A percentile compares a stretch with the other conserved stretches of the same genome.
Conservation (phyloP, 331 rosid species). For the Malus hybrid region DNA sequence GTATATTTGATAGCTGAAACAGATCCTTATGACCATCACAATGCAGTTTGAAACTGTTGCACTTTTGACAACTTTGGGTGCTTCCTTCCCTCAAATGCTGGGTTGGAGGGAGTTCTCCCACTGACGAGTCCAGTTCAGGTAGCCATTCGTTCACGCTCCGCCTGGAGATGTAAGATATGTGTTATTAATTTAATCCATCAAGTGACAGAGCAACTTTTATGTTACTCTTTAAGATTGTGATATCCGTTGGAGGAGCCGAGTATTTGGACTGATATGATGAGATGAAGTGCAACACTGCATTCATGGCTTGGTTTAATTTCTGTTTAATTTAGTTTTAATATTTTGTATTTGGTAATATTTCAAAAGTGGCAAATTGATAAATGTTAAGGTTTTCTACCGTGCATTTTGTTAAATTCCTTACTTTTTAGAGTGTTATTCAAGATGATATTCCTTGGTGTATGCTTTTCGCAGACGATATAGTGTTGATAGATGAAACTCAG, state of each 20-base stretch:
- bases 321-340: too few species aligned
- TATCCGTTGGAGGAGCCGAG: neutral
- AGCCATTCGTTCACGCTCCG: neutral
- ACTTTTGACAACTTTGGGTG: neutral
- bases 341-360: slow-evolving; percentile 5
- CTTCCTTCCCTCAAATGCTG: neutral
- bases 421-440: neutral
- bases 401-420: neutral
- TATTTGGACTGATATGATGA: neutral
- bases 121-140: neutral
- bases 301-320: neutral
- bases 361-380: slow-evolving; percentile 7
- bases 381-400: neutral
- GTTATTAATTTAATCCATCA: neutral
- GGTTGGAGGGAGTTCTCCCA: neutral
- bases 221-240: neutral
- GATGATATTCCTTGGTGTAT: too few species aligned
- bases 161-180: neutral
- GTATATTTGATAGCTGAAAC: too few species aligned
- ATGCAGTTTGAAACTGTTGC: too few species aligned
- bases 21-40: too few species aligned
- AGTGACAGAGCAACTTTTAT: neutral
- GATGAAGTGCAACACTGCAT: too few species aligned
- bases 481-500: too few species aligned
- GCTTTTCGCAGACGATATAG: too few species aligned